Evolutionary conservation across 75 land plant species (phyloP).

Genomic region (Sequoiadendron giganteum): DNA sequence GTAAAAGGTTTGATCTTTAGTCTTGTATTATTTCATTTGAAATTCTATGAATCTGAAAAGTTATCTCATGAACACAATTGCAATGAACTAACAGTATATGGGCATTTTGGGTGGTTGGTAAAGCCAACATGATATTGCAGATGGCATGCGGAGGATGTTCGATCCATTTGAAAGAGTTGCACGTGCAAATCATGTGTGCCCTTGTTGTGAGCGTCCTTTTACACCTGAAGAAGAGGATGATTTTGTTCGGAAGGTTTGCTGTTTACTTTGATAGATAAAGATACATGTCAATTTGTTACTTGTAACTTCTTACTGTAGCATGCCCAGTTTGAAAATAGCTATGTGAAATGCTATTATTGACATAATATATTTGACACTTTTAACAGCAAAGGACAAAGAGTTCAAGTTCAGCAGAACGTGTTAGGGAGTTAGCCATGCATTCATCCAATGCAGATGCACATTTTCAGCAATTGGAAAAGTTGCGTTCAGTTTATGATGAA

Average conservation of each 20-base stretch:
- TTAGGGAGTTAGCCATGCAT: conserved; percentile 61
- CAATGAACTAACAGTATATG: background rate
- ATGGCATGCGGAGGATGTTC: conserved; percentile 91
- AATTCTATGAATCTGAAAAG: background rate
- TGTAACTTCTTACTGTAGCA: background rate
- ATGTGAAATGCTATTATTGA: background rate
- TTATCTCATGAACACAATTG: background rate
- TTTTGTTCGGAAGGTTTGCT: conserved; percentile 82
- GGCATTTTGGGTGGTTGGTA: conserved; percentile 11
- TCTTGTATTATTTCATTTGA: background rate
- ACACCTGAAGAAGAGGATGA: conserved; percentile 91
- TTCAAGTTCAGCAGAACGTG: conserved; percentile 67
- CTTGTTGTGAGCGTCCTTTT: conserved; percentile 96
- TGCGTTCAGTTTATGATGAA: conserved; percentile 87
- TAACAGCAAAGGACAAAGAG: conserved; percentile 87
- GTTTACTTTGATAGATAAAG: background rate
- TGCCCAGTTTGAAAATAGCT: background rate
- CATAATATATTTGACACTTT: conserved; percentile 10
- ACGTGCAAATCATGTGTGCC: conserved; percentile 89
- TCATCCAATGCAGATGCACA: conserved; percentile 64
- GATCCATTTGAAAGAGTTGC: conserved; percentile 93
- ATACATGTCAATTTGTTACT: background rate
- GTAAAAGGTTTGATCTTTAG: conserved; percentile 58
- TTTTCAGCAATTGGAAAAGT: conserved; percentile 87
- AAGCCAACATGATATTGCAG: conserved; percentile 92